Conservation (phyloP, 306 rosid genomes). For the Cucumis sativus region DNA sequence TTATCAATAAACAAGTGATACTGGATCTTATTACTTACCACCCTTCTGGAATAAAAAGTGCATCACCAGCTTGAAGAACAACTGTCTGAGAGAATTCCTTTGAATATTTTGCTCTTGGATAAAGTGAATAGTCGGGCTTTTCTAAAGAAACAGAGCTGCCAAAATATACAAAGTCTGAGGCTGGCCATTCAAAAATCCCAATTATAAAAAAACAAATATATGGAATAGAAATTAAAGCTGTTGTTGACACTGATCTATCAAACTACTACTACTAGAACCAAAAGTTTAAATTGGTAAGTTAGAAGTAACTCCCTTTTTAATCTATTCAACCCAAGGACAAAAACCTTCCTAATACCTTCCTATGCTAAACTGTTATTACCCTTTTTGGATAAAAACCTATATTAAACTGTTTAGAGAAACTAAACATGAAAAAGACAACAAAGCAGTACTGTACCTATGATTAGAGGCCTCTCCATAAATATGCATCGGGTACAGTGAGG, state of each 20-base stretch:
- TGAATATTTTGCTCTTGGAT: constrained; percentile 66
- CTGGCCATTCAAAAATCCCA: neutral
- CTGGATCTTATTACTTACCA: constrained; percentile 74
- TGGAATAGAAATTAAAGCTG: neutral
- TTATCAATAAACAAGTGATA: neutral
- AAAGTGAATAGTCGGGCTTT: constrained; percentile 53
- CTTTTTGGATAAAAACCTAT: neutral
- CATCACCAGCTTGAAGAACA: constrained; percentile 76
- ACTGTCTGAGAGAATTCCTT: constrained; percentile 53
- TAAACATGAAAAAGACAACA: neutral
- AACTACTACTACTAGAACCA: neutral
- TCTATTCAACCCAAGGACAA: neutral
- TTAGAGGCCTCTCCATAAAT: constrained; percentile 94
- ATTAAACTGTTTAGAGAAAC: neutral
- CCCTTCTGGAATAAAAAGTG: constrained; percentile 97
- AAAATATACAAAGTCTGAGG: neutral
- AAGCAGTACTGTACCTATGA: constrained; percentile 53
- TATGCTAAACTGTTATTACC: neutral
- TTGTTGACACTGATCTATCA: neutral
- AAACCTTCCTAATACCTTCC: neutral
- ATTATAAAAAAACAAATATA: neutral
- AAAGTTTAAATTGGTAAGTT: neutral
- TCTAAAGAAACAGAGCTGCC: constrained; percentile 72
- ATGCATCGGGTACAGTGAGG: constrained; percentile 68
- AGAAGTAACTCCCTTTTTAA: neutral